phyloP scores from a whole-genome alignment of 192 early-diverging fungal species.

The Gryganskiella cystojenkinii region DNA sequence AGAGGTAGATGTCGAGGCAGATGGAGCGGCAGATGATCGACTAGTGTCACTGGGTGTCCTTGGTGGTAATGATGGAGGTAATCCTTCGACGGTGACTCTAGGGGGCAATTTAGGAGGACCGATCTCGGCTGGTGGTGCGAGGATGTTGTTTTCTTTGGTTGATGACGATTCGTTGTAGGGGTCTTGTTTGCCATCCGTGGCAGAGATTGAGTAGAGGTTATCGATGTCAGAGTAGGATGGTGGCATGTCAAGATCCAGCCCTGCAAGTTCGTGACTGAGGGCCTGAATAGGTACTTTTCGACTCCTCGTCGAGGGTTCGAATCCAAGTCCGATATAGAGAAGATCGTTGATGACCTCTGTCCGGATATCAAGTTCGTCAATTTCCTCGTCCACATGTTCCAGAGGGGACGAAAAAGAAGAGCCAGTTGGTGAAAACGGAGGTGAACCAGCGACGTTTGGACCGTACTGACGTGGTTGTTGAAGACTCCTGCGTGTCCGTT shows the following conservation, averaged over 20 bases:
- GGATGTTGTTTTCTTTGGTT: too few species aligned
- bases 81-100: neutral
- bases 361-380: slow-evolving; percentile 31
- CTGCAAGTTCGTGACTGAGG: slow-evolving; percentile 18
- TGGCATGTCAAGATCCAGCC: slow-evolving; percentile 22
- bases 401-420: neutral
- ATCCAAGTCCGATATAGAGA: slow-evolving; percentile 48
- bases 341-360: slow-evolving; percentile 48
- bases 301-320: slow-evolving; percentile 39
- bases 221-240: slow-evolving; percentile 23
- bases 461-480: slow-evolving; percentile 21
- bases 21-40: neutral
- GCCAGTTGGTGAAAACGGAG: slow-evolving; percentile 10
- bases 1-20: slow-evolving; percentile 2
- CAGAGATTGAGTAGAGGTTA: slow-evolving; percentile 11
- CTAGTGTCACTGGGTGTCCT: slow-evolving; percentile 6
- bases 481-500: slow-evolving; percentile 17
- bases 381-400: slow-evolving; percentile 1
- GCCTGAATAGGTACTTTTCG: slow-evolving; percentile 16
- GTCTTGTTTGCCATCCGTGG: slow-evolving; percentile 14
- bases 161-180: neutral
- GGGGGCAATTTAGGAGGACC: slow-evolving; percentile 18
- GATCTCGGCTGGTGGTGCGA: neutral
- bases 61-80: slow-evolving; percentile 27
- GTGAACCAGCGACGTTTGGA: neutral